Base-by-base conservation (phyloP, 2,329 filamentous ascomycete species). In the Aspergillus melleus region DNA sequence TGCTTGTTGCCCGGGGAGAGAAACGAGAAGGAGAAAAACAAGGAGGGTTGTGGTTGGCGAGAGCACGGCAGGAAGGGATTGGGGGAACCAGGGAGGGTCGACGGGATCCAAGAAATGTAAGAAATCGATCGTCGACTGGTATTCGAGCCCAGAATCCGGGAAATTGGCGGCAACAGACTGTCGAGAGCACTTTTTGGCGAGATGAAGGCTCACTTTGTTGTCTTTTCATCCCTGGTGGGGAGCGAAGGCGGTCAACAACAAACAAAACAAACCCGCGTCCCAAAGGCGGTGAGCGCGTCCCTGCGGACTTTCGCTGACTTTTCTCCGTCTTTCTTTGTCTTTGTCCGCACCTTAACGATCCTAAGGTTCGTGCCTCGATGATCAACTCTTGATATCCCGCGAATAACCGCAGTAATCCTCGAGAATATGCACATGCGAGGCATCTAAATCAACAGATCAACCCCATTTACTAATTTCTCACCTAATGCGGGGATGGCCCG, bases 191-290 rank as follows among this genome's bases (percentile, higher is more conserved):
- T n/a, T n/a, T 16, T 50, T 44, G 57, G 42, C 74, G 62, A 78
- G 77, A 24, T 79, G 79, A 71, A 86, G 86, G 66, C 78, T 70
- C 30, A 52, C 49, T 77, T 78, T 83, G 70, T 55, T 80, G 77
- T 62, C 85, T 59, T 65, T 77, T 77, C 19, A 81, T 81, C 16
- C 81, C 52, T 68, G 57, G 70, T 72, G 71, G 72, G 69, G 69
- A 70, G 66, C 62, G 42, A 66, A 70, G 81, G 76, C 84, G 85
- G 64, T 86, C 60, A 66, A 59, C 22, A 36, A 49, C 62, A 66
- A 68, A 74, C 70, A 74, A 70, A 76, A 75, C 71, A 75, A 72
- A 68, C 64, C 64, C 68, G 66, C 69, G 72, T 65, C 60, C 26
- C 26, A 54, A 62, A 67, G 71, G 72, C 72, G 73, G 72, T 74